These are phyloP conservation scores for Xylariaceae sp. DNA, from an alignment of 2,329 filamentous ascomycete genomes.

Conservation along the genomic window DNA sequence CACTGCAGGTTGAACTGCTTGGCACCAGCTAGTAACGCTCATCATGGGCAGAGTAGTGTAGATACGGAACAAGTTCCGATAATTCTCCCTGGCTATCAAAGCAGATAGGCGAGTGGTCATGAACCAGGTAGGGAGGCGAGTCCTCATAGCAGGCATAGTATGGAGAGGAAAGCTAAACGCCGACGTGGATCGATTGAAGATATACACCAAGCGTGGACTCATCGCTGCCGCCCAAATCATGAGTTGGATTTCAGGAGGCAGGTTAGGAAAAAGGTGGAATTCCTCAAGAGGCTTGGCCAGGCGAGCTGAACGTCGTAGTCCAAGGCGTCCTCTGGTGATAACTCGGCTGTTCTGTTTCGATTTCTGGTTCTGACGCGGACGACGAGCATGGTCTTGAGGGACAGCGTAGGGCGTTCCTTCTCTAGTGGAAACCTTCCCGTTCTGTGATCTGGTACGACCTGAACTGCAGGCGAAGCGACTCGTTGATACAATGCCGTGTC, in stretches of 20 bases:
- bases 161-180: slow-evolving; percentile 3
- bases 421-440: not conserved
- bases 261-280: slow-evolving; percentile 18
- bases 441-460: not conserved
- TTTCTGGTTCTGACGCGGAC: not conserved
- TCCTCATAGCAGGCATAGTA: slow-evolving; percentile 16
- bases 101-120: slow-evolving; percentile 13
- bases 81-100: slow-evolving; percentile 14
- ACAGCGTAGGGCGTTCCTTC: not conserved
- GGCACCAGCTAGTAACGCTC: slow-evolving; percentile 6
- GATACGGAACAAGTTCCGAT: slow-evolving; percentile 17
- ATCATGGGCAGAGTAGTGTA: not conserved
- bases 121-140: slow-evolving; percentile 24
- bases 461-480: not conserved
- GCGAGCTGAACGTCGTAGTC: slow-evolving; percentile 20
- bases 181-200: slow-evolving; percentile 19
- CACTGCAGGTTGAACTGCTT: slow-evolving; percentile 14
- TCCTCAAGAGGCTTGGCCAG: slow-evolving; percentile 20
- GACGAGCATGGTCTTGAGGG: not conserved
- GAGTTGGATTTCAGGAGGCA: slow-evolving; percentile 21
- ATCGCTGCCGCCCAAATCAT: slow-evolving; percentile 24
- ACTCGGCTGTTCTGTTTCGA: not conserved
- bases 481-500: too few species aligned
- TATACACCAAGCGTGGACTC: slow-evolving; percentile 19
- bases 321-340: not conserved